Percentiles rank a stretch among this genome's conserved stretches.
Conservation (phyloP, 2,329 filamentous ascomycete species). For the Leptographium lundbergii region DNA sequence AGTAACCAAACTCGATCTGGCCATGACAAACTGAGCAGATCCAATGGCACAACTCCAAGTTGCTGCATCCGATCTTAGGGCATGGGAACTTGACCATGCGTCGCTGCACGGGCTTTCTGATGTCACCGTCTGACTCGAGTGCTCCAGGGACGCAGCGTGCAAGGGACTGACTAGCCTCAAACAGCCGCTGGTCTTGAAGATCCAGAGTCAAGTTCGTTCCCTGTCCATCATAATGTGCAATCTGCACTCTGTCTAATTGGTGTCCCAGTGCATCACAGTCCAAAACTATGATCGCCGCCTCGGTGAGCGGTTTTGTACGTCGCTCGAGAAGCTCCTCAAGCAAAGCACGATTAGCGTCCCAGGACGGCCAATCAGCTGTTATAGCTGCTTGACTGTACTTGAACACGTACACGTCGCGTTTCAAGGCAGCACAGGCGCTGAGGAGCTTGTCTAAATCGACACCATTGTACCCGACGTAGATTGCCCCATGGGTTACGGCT, state of each 20-base stretch:
- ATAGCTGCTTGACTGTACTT: neutral
- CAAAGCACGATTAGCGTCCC: neutral
- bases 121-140: neutral
- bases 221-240: neutral
- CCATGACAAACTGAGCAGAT: conserved; percentile 15
- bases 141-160: neutral
- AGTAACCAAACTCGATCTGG: conserved; percentile 17
- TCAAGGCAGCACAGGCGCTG: neutral
- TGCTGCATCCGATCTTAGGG: conserved; percentile 16
- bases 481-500: neutral
- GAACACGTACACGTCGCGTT: neutral
- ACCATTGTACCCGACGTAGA: conserved; percentile 2
- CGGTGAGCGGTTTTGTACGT: neutral
- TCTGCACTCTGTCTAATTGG: neutral
- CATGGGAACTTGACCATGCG: conserved; percentile 21
- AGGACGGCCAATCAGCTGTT: neutral
- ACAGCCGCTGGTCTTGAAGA: neutral
- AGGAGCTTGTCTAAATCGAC: neutral
- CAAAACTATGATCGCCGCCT: neutral
- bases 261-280: conserved; percentile 1
- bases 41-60: conserved; percentile 4
- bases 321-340: neutral
- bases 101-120: conserved; percentile 15
- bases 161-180: conserved; percentile 1
- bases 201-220: neutral